Base-by-base conservation (phyloP, 805 yeast species). In the Candida khao-thaluensis region DNA sequence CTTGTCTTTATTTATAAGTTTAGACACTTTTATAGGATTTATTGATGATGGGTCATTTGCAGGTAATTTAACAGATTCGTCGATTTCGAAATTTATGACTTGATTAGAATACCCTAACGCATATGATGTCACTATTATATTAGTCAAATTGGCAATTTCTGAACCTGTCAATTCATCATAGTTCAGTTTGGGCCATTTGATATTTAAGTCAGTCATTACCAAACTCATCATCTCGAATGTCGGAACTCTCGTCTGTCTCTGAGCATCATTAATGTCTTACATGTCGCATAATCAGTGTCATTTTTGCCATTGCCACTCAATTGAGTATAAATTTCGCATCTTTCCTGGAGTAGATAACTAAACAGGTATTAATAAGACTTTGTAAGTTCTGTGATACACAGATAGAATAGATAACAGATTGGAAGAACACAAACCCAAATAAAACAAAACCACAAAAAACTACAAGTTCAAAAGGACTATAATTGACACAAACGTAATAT, bases 91-190 rank as follows among this genome's bases (percentile, higher is more conserved):
- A 58, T 87, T 89, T 36, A 90, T 61, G 2, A 91, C 97, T 3
- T 86, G 70, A 48, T 81, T 84, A 1, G 85, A 76, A 54, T 88
- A 88, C 8, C 91, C 93, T 5, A 84, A 56, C 17, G 72, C 61
- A 45, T 77, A 75, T 15, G 79, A 60, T 14, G 81, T 78, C 5
- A 71, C 56, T 7, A 85, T 56, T 3, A 77, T 71, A 30, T 71
- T 66, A 46, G 73, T 73, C 30, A 84, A 53, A 16, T 60, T 62
- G 1, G 50, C 51, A 2, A 81, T 51, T 39, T 80, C 77, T 9
- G 53, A 48, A 3, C 56, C 47, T 0, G 74, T 55, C 10, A 31
- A 26, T 3, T 79, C 74, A 21, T 62, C 60, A 53, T 75, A 84
- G 37, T 69, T 66, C 11, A 56, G 59, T 38, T 72, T 75, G 0